Conservation (phyloP, 202 grass and related monocot species). For the Bolboschoenoplectus hybrid region DNA sequence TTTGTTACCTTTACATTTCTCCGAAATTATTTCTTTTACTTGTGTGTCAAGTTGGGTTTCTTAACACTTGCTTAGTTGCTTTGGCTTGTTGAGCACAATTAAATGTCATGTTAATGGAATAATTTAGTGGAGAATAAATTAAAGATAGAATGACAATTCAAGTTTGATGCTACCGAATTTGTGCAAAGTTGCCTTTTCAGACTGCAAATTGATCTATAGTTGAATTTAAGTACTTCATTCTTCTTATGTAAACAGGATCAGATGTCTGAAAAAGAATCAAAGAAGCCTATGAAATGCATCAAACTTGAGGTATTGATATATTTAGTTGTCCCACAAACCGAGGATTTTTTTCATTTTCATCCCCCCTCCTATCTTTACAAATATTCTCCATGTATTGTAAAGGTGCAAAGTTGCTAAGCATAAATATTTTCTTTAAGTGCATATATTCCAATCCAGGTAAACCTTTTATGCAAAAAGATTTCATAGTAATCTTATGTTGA, state of each 20-base stretch:
- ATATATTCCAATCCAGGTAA: constrained; percentile 31
- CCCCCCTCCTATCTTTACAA: constrained; percentile 14
- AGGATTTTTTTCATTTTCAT: constrained; percentile 34
- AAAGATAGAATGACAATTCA: constrained; percentile 33
- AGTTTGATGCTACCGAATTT: constrained; percentile 39
- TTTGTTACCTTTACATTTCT: constrained; percentile 5
- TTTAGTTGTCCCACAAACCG: constrained; percentile 14
- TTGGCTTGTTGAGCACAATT: constrained; percentile 40
- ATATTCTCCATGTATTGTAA: constrained; percentile 31
- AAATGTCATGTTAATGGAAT: constrained; percentile 46
- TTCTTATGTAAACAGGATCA: constrained; percentile 33
- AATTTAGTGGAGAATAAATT: constrained; percentile 41
- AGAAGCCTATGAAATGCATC: constrained; percentile 26
- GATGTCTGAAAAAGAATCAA: constrained; percentile 38
- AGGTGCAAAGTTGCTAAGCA: constrained; percentile 26
- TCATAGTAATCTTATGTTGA: not conserved
- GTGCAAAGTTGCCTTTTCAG: constrained; percentile 23
- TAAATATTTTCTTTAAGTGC: constrained; percentile 24
- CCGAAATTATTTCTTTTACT: not conserved
- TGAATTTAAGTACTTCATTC: constrained; percentile 22
- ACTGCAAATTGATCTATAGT: not conserved
- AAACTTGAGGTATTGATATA: constrained; percentile 27
- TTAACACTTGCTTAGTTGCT: constrained; percentile 35
- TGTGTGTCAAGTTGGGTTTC: constrained; percentile 10
- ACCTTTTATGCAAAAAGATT: not conserved